Percentiles rank a stretch among this genome's conserved stretches.
These are phyloP conservation scores for Geotrichum europaeum DNA, from an alignment of 1,139 yeast genomes.

Conservation along the genomic window DNA sequence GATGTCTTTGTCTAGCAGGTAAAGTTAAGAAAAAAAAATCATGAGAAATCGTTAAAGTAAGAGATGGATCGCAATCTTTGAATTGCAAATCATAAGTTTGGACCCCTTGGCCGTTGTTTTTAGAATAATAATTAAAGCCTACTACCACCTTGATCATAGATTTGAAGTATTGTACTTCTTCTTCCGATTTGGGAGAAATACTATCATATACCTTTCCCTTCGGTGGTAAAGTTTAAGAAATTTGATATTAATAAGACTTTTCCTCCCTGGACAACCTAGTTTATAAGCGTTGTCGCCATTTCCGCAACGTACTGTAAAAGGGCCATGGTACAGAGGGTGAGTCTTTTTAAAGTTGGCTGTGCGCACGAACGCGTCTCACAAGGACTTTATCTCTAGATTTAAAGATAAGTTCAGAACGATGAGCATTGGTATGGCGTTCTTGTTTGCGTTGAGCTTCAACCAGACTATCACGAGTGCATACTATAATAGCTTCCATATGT, in stretches of 20 bases:
- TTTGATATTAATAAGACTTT: too few species aligned
- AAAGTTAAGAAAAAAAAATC: background rate
- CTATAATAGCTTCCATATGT: background rate
- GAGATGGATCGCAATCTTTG: background rate
- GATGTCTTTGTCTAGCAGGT: background rate
- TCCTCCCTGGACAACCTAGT: background rate
- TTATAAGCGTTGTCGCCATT: background rate
- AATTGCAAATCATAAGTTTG: background rate
- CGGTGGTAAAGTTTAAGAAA: background rate
- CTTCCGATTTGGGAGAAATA: too few species aligned
- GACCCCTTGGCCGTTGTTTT: background rate
- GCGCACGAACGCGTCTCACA: background rate
- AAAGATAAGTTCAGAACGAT: background rate
- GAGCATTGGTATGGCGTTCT: background rate
- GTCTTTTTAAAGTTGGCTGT: background rate
- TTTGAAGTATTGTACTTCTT: too few species aligned
- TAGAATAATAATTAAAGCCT: background rate
- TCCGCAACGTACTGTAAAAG: background rate
- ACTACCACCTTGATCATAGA: background rate
- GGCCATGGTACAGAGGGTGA: background rate
- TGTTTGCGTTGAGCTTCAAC: background rate
- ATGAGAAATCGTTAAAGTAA: background rate
- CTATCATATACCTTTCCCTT: background rate
- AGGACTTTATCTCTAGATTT: background rate
- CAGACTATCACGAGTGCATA: background rate